Evolutionary conservation across 169 alveolate species (phyloP), one percentile per base, ranked within the genome.

Genomic region (Plasmodium falciparum): DNA sequence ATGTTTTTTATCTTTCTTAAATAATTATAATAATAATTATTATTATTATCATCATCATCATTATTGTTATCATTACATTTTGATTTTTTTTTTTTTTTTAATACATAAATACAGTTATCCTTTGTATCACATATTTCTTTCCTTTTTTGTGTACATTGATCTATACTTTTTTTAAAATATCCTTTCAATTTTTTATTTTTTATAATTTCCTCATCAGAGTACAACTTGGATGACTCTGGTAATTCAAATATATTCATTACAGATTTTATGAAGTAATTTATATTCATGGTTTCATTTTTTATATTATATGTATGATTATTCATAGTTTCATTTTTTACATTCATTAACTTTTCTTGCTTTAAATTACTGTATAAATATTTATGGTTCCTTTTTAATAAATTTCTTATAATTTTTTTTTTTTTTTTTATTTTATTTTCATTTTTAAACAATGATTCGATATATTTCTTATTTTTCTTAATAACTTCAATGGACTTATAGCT

Each of bases 401-500:
- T 59, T 78, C 50, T 78, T 12, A 78, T 52, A 66, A 63, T 78
- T 66, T 29, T 66, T 49, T 65, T 78, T 45, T 65, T 78, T 2
- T 26, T 78, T 17, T 65, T 13, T 3, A 78, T 78, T 65, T 43
- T 78, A 0, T 63, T 78, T 15, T 78, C 89, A 45, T 78, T 58
- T 59, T 70, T 78, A 58, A 78, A 78, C 29, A 78, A 58, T 4
- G 65, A 65, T 52, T 78, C 62, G 5, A 78, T n/a, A 47, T 65
- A 56, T 20, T 22, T 22, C 54, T 78, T 78, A 24, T 78, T 78
- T 24, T 58, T 33, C 2, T 65, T 78, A 3, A 78, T 67, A 9
- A 67, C 59, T 33, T 78, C 29, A 45, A 78, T 66, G 49, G 72
- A 65, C 20, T 78, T 58, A 50, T 78, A 78, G 39, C 89, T 39